Evolutionary conservation across 306 rosid species (phyloP), one percentile per base, ranked within the genome.

Genomic region (Medicago ruthenica): DNA sequence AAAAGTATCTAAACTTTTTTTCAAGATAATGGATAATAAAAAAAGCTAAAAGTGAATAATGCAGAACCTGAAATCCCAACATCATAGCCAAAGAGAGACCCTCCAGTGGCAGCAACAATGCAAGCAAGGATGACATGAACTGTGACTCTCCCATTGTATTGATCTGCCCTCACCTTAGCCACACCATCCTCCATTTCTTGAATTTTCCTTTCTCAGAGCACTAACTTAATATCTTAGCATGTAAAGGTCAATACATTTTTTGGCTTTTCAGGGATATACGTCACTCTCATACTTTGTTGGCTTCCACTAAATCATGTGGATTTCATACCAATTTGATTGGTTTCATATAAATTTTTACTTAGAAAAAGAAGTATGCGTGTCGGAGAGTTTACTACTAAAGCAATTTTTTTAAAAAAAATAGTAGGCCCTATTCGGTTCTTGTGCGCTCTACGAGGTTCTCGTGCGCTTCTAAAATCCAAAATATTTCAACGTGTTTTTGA

Each of bases 51-150:
- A 53, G 10, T 16, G 58, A 51, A 55, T 18, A 55, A 1, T 55
- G 6, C 14, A 20, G 7, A 74, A 89, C 96, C 96, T 90, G 96
- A 90, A 83, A 92, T 86, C 41, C 97, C 97, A 80, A 92, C 81
- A 71, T 90, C 97, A 82, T 90, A 90, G 61, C 97, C 97, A 14
- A 90, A 92, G 53, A 90, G 86, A 13, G 97, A 76, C 13, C 97
- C 97, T 7, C 97, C 97, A 57, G 75, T 76, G 55, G 96, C 97
- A 44, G 96, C 96, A 81, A 90, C 87, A 74, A 90, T 44, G 81
- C 97, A 90, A 40, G 97, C 83, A 54, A 90, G 67, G 76, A 88
- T 44, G 66, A 92, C 97, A 80, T 90, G 86, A 51, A 62, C 11
- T 9, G 97, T 92, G 76, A 86, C 84, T 64, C 67, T 87, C 2